Conservation (phyloP, 306 rosid species). For the Casuarina cunninghamiana region DNA sequence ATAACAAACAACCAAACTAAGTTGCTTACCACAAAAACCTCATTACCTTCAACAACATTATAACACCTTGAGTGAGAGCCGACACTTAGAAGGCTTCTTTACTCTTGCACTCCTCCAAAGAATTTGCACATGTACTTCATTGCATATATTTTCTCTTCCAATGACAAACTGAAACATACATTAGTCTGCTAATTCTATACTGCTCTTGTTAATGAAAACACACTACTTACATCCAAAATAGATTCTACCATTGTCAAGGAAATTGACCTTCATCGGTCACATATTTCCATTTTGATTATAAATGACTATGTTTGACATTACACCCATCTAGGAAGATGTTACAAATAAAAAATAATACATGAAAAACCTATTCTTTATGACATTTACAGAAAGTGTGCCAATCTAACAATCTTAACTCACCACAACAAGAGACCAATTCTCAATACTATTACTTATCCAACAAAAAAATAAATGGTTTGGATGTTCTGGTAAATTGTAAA, state of each 20-base stretch:
- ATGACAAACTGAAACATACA: not conserved
- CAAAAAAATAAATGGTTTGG: too few species aligned
- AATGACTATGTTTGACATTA: not conserved
- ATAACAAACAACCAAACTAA: too few species aligned
- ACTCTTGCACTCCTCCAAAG: not conserved
- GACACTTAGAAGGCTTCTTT: not conserved
- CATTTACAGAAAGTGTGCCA: too few species aligned
- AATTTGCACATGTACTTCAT: not conserved
- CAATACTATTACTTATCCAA: too few species aligned
- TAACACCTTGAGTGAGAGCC: too few species aligned
- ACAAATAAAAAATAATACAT: not conserved
- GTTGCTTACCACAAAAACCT: too few species aligned
- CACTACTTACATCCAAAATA: not conserved
- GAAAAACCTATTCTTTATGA: not conserved
- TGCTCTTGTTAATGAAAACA: not conserved
- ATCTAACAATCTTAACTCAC: too few species aligned
- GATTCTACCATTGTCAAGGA: not conserved
- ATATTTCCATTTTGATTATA: not conserved
- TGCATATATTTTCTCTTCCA: not conserved
- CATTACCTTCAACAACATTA: too few species aligned
- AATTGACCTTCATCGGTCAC: not conserved
- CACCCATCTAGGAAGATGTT: not conserved
- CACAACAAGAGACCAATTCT: too few species aligned
- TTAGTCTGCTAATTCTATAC: not conserved
- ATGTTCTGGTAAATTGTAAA: too few species aligned